These are phyloP conservation scores for Trichoderma hamatum DNA, from an alignment of 2,329 filamentous ascomycete species.

Conservation along the genomic window DNA sequence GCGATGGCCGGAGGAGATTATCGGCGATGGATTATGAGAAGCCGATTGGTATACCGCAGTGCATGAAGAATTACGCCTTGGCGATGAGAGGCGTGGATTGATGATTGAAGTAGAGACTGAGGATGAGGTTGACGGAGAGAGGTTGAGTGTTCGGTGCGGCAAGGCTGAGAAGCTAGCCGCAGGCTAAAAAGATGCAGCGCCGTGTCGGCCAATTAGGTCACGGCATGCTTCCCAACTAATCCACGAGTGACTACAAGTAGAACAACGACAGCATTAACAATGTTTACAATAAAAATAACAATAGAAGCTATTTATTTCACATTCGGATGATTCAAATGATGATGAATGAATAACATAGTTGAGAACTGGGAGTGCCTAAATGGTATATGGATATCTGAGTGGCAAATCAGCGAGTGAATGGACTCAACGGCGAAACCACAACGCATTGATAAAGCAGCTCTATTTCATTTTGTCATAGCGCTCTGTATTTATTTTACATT, in stretches of 20 bases:
- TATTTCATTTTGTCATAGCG: background rate
- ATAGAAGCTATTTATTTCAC: background rate
- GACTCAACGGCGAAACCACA: background rate
- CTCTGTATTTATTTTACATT: constrained; percentile 10
- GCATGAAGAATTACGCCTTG: background rate
- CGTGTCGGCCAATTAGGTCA: constrained; percentile 18
- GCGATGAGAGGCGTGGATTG: background rate
- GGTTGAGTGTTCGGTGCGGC: constrained; percentile 7
- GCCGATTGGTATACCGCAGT: background rate
- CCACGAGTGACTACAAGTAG: background rate
- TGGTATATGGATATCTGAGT: background rate
- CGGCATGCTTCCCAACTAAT: background rate
- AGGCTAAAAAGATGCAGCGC: constrained; percentile 4
- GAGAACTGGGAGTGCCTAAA: background rate
- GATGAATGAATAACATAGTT: background rate
- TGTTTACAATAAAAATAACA: background rate
- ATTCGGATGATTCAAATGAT: background rate
- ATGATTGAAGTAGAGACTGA: background rate
- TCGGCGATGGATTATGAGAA: background rate
- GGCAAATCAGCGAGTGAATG: background rate
- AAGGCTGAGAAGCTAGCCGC: constrained; percentile 27
- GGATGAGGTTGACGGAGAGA: constrained; percentile 20
- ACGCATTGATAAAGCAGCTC: background rate
- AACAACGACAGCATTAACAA: background rate
- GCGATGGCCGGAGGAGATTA: background rate